Conservation (phyloP, 371 early-diverging fungal genomes). For the Mucor circinelloides region DNA sequence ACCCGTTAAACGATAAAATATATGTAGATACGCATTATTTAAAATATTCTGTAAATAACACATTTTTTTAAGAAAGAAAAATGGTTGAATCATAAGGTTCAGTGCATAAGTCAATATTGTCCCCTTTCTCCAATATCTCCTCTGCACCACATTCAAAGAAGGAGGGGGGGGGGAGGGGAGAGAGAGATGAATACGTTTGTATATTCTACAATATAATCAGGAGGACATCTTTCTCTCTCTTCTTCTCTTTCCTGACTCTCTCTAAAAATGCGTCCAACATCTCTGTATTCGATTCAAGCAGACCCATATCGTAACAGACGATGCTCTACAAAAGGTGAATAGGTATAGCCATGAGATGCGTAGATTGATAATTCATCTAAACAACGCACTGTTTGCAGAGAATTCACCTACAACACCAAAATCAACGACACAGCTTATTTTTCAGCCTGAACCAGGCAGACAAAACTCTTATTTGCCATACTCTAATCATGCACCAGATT, state of each 20-base stretch:
- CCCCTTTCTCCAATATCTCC: conserved; percentile 1
- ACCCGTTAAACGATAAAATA: conserved; percentile 37
- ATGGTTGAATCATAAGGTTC: neutral
- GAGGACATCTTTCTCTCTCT: neutral
- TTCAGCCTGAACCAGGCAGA: conserved; percentile 21
- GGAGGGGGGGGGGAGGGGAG: neutral
- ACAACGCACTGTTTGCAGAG: neutral
- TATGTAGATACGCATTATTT: neutral
- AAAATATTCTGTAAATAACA: neutral
- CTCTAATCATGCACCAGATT: conserved; percentile 34
- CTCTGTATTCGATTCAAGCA: conserved; percentile 10
- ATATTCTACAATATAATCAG: neutral
- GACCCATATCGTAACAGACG: conserved; percentile 25
- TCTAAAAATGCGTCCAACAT: conserved; percentile 8
- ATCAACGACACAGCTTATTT: conserved; percentile 12
- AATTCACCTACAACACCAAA: conserved; percentile 8
- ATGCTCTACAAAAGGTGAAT: conserved; percentile 25
- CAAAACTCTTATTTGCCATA: conserved; percentile 41
- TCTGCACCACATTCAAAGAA: neutral
- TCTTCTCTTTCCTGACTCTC: neutral
- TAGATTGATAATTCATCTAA: neutral
- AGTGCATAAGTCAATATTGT: neutral
- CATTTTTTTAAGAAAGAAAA: too few species aligned
- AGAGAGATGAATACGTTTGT: neutral
- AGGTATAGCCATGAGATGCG: neutral